Base-by-base conservation (phyloP, 1,284 basidiomycete genomes). In the Marasmius tenuissimus region DNA sequence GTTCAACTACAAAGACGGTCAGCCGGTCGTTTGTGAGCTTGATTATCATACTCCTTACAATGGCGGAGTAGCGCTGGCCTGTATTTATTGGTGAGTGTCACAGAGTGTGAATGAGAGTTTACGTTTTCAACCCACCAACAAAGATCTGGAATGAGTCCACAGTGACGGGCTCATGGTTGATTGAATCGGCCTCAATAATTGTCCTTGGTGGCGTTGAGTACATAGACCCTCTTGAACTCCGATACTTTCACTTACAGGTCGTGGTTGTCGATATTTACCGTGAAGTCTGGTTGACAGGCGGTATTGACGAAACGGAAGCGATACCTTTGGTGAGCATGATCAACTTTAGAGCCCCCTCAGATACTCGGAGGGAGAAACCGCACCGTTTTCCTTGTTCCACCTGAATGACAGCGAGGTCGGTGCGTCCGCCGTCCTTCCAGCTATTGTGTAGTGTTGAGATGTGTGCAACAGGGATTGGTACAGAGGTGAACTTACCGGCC, bases 161-260 rank as follows among this genome's bases (percentile, higher is more conserved):
- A 0, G 57, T 22, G 14, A 73, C 49, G 1, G 78, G 76, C 10
- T 69, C 34, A 16, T 73, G 72, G 39, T 71, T 72, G 45, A 76
- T 63, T 18, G 77, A 77, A 58, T 81, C 80, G 0, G 70, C 78
- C 65, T 81, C 80, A 59, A 82, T 80, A 59, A 81, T 63, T 0
- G 68, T 73, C 37, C 76, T 59, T 8, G 12, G n/a, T 11, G 3
- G 7, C 4, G 6, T 33, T 20, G 22, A 49, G n/a, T 18, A n/a
- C n/a, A n/a, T n/a, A 7, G 14, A 47, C 18, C 40, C 11, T 16
- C 14, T 33, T 5, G 18, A 1, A 1, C 10, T 12, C 20, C 37
- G 12, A 53, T 33, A 27, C n/a, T 14, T 20, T 3, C 14, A 51
- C 53, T 38, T 22, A 50, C 62, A 61, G 48, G 12, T 53, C 55